These are phyloP conservation scores for Colletotrichum sansevieriae DNA, from an alignment of 2,329 filamentous ascomycete genomes.

Conservation along the genomic window DNA sequence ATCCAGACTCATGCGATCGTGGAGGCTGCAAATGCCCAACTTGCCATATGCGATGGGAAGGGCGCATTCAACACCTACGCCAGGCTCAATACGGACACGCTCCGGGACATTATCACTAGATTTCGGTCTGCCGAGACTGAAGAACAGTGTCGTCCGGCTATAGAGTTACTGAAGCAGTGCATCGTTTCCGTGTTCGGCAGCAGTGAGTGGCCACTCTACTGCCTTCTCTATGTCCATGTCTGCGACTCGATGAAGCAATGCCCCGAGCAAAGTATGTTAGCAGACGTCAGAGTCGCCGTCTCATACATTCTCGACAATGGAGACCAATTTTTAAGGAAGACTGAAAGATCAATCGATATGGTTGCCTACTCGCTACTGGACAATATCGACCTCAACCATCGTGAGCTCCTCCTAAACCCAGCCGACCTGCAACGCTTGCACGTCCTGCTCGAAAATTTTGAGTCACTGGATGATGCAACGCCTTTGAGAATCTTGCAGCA, in stretches of 20 bases:
- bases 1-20: neutral
- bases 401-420: neutral
- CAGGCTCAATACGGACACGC: neutral
- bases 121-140: conserved; percentile 21
- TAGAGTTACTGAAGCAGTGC: neutral
- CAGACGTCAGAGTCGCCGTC: neutral
- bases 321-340: neutral
- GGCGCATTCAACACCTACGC: neutral
- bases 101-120: neutral
- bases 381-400: neutral
- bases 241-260: neutral
- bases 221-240: neutral
- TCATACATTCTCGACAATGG: neutral
- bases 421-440: neutral
- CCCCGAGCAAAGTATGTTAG: neutral
- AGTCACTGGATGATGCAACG: neutral
- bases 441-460: neutral
- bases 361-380: neutral
- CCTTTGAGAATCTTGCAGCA: too few species aligned
- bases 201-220: neutral
- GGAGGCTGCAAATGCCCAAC: neutral
- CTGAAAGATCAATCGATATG: conserved; percentile 6
- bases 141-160: neutral
- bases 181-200: too few species aligned
- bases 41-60: neutral